Evolutionary conservation across 495 filamentous ascomycete species (phyloP).

Genomic region (Xylaria intraflava): DNA sequence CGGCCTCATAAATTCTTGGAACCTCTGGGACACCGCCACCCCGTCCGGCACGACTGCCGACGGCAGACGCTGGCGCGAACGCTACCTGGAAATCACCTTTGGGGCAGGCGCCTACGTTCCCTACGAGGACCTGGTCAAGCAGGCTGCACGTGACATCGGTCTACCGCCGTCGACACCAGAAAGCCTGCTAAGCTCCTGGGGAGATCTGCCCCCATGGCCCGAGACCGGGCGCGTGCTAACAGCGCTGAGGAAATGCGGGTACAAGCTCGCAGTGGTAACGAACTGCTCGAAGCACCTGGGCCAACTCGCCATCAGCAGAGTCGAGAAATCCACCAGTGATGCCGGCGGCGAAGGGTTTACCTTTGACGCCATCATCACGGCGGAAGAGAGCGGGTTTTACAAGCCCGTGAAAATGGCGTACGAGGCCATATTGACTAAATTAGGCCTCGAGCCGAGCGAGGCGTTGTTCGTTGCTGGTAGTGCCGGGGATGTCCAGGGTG

Average conservation of each 20-base stretch:
- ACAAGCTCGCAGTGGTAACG: constrained; percentile 25
- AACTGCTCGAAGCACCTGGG: constrained; percentile 29
- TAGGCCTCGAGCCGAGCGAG: constrained; percentile 21
- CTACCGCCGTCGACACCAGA: constrained; percentile 19
- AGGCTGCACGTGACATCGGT: constrained; percentile 22
- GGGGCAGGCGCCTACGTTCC: constrained; percentile 23
- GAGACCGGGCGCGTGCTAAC: constrained; percentile 16
- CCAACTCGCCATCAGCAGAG: constrained; percentile 13
- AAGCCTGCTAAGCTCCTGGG: constrained; percentile 21
- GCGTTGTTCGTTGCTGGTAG: constrained; percentile 32
- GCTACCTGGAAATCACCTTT: constrained; percentile 28
- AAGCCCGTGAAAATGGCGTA: constrained; percentile 29
- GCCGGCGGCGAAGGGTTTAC: not conserved
- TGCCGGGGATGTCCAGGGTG: constrained; percentile 30
- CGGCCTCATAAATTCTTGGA: constrained; percentile 31
- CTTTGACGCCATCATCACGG: constrained; percentile 27
- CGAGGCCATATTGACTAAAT: constrained; percentile 12
- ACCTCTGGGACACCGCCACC: constrained; percentile 25
- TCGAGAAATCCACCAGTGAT: constrained; percentile 9
- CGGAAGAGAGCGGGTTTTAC: constrained; percentile 31
- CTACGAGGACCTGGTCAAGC: constrained; percentile 25
- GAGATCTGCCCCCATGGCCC: constrained; percentile 26
- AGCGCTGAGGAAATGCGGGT: constrained; percentile 15
- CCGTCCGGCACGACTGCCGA: constrained; percentile 8
- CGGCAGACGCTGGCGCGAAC: constrained; percentile 21